Conservation (phyloP, 106 monocot species). For the Cymbidium sinense region DNA sequence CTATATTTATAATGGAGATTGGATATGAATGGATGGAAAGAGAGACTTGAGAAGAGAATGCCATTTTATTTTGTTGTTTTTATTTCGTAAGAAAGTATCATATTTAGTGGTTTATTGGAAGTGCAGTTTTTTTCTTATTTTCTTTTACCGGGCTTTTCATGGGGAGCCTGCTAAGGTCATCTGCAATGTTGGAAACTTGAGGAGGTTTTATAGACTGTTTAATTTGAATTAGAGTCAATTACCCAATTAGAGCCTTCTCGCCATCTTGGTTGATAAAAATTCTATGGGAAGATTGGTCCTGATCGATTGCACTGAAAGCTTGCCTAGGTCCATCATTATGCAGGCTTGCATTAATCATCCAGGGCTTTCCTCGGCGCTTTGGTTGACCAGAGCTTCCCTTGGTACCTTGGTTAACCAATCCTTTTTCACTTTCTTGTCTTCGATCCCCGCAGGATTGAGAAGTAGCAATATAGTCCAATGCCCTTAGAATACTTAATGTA, state of each 20-base stretch:
- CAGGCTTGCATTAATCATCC: neutral
- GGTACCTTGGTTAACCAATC: neutral
- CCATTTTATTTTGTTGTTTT: neutral
- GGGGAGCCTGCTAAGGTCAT: neutral
- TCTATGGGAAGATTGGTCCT: too few relatives aligned
- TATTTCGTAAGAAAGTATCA: neutral
- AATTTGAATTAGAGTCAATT: neutral
- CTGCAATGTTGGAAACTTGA: neutral
- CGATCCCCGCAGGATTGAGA: neutral
- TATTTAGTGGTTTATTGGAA: neutral
- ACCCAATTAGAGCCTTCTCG: neutral
- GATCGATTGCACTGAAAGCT: too few relatives aligned
- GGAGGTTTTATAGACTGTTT: neutral
- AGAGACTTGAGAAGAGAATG: neutral
- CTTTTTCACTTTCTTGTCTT: neutral
- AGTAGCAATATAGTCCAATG: neutral
- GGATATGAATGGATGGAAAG: neutral
- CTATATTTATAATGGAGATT: neutral
- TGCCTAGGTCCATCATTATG: neutral
- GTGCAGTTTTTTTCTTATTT: neutral
- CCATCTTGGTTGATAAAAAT: too few relatives aligned
- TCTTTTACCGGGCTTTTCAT: neutral
- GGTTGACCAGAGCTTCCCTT: neutral
- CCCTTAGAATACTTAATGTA: neutral
- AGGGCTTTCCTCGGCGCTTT: neutral